These are phyloP conservation scores for Blastobotrys aristatus DNA, from an alignment of 1,139 yeast species.

Conservation along the genomic window DNA sequence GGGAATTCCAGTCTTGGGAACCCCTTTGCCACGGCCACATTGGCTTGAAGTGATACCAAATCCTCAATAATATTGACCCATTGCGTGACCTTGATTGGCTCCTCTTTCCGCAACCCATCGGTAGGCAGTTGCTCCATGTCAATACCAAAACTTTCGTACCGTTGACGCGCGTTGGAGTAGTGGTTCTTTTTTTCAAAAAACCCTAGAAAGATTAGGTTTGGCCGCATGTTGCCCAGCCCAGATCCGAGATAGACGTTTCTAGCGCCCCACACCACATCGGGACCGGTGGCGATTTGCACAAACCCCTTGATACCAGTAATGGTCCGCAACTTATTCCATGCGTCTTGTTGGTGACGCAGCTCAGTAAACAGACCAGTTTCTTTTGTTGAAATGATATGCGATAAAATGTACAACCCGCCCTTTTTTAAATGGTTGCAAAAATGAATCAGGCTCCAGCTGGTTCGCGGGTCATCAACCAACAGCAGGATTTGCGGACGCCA, in stretches of 20 bases:
- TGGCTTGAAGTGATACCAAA: slow-evolving; percentile 83
- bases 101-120: slow-evolving; percentile 68
- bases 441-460: slow-evolving; percentile 87
- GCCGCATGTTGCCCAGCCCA: slow-evolving; percentile 96
- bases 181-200: slow-evolving; percentile 56
- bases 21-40: slow-evolving; percentile 90
- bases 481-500: slow-evolving; percentile 95
- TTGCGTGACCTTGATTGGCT: slow-evolving; percentile 62
- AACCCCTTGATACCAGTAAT: slow-evolving; percentile 78
- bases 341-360: slow-evolving; percentile 62
- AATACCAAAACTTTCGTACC: slow-evolving; percentile 15
- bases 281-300: slow-evolving; percentile 86
- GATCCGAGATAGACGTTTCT: slow-evolving; percentile 86
- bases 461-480: slow-evolving; percentile 83
- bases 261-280: slow-evolving; percentile 92
- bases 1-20: slow-evolving; percentile 63
- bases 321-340: slow-evolving; percentile 83
- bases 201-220: slow-evolving; percentile 88
- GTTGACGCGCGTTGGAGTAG: not conserved
- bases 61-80: slow-evolving; percentile 96
- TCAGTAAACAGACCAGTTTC: slow-evolving; percentile 46
- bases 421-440: slow-evolving; percentile 92
- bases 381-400: slow-evolving; percentile 69
- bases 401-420: slow-evolving; percentile 87
- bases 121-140: slow-evolving; percentile 55